Conservation (phyloP, 805 yeast species). For the Candida boleticola region DNA sequence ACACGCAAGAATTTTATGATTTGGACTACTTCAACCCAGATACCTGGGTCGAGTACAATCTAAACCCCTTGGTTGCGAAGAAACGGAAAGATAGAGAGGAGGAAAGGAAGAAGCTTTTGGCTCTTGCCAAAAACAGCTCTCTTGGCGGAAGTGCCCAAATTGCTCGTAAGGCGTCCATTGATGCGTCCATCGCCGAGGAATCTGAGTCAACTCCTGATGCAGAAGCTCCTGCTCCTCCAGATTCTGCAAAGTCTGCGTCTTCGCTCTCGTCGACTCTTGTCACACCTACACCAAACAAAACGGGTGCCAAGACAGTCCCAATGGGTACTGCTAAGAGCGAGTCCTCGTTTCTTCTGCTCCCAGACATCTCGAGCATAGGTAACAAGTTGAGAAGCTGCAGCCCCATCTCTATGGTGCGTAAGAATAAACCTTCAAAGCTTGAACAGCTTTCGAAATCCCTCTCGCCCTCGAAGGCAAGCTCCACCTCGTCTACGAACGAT, state of each 20-base stretch:
- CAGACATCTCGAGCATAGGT: slow-evolving; percentile 18
- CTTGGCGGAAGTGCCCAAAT: background rate
- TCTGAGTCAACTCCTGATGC: background rate
- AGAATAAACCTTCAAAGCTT: background rate
- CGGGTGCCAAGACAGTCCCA: background rate
- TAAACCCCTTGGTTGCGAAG: slow-evolving; percentile 69
- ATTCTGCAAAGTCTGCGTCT: no score
- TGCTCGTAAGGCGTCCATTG: background rate
- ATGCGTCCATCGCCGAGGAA: background rate
- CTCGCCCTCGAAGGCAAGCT: background rate
- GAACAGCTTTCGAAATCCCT: background rate
- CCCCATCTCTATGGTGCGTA: background rate
- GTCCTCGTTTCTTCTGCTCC: slow-evolving; percentile 1
- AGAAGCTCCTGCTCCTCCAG: no score
- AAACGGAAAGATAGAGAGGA: slow-evolving; percentile 25
- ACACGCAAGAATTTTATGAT: slow-evolving; percentile 55
- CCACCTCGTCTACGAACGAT: background rate
- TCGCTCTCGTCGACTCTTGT: background rate
- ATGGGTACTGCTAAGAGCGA: background rate
- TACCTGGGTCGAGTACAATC: slow-evolving; percentile 72
- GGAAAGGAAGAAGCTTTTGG: slow-evolving; percentile 15
- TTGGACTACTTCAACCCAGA: slow-evolving; percentile 79
- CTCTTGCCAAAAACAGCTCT: background rate
- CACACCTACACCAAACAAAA: background rate
- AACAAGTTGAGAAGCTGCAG: slow-evolving; percentile 21